phyloP scores from a whole-genome alignment of 139 green algal genomes.

The Picochlorum costavermella region DNA sequence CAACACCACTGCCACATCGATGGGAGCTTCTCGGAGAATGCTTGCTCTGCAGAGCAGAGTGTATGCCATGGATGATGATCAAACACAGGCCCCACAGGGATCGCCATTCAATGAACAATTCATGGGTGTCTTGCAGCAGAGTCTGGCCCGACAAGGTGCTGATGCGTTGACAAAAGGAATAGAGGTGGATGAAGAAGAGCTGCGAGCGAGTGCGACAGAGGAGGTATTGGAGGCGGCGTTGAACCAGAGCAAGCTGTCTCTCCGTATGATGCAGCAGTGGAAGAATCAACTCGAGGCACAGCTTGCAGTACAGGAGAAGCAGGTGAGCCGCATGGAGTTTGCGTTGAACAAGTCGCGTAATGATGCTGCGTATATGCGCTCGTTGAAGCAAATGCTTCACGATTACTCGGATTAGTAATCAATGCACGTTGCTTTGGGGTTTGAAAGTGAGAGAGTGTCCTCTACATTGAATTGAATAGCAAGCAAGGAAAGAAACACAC shows the following conservation, averaged over 20 bases:
- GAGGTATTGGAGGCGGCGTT: conserved; percentile 8
- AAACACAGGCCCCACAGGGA: background rate
- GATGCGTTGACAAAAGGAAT: conserved; percentile 10
- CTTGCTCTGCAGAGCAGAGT: no score
- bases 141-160: conserved; percentile 20
- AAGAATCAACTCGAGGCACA: conserved; percentile 9
- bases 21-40: no score
- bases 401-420: conserved; percentile 5
- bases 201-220: conserved; percentile 2
- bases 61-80: background rate
- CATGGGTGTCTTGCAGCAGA: conserved; percentile 12
- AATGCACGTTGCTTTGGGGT: background rate
- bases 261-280: background rate
- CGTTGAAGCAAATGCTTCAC: conserved; percentile 26
- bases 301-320: conserved; percentile 13
- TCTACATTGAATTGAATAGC: no score
- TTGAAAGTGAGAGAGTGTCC: no score
- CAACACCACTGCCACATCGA: no score
- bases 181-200: conserved; percentile 1
- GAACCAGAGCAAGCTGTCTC: conserved; percentile 8
- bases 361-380: conserved; percentile 23
- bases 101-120: conserved; percentile 2
- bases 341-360: conserved; percentile 27
- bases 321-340: conserved; percentile 31
- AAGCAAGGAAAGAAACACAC: no score